Evolutionary conservation across 805 yeast genomes (phyloP), one percentile per base, ranked within the genome.

Genomic region (Spathaspora boniae): DNA sequence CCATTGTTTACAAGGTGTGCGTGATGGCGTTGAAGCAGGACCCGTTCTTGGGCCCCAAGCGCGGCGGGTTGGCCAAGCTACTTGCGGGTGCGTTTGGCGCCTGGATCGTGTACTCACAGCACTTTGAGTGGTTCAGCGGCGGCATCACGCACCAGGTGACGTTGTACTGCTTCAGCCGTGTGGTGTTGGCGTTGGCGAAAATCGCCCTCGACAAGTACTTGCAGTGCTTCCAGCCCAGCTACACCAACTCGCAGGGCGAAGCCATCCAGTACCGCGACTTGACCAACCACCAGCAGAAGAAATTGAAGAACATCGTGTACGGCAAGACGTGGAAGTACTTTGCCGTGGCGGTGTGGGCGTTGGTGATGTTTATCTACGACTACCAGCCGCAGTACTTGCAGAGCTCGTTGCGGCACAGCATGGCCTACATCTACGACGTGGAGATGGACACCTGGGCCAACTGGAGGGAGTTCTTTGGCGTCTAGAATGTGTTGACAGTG

Each of bases 101-200:
- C 7, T 68, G 70, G 70, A 49, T 62, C 9, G 72, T 67, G 15
- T 67, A 66, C 48, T 60, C 67, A 23, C 72, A 66, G 44, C 62
- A 63, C 45, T 70, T 74, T 43, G 54, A 55, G 42, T 61, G 53
- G 28, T 67, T 67, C 50, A 65, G 65, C 44, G 63, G 68, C 14
- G 72, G 65, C 4, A 79, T 82, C 19, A 69, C 84, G n/a, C 82
- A 78, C 43, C 89, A 83, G 56, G 74, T 84, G 44, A 84, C 88
- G 1, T 66, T 84, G 33, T 84, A 84, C 49, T 81, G 86, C 42
- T 72, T 80, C 37, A 77, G 86, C 3, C 65, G 94, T 28, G 86
- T 82, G 4, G 51, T 76, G 33, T 51, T 85, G 27, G 91, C 85
- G 0, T 33, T 72, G 4, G 81, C 82, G 9, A 79, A 76, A 49